These are phyloP conservation scores for Phytophthora palmivora DNA, from an alignment of 352 stramenopile genomes.

Conservation along the genomic window DNA sequence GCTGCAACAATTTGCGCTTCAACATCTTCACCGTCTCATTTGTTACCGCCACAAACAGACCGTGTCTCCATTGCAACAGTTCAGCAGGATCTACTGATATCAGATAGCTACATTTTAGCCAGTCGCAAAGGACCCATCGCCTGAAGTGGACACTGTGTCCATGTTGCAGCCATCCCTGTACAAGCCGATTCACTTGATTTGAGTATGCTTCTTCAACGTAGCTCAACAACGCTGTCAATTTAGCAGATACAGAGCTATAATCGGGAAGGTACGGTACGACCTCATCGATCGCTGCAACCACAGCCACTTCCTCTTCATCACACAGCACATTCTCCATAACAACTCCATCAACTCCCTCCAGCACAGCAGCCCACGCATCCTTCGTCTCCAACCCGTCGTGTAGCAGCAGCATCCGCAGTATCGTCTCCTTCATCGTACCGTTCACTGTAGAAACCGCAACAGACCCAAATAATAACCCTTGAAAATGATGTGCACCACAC, in stretches of 20 bases:
- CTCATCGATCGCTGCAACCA: slow-evolving; percentile 30
- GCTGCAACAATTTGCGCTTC: slow-evolving; percentile 34
- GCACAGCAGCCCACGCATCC: slow-evolving; percentile 26
- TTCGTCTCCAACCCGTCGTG: slow-evolving; percentile 31
- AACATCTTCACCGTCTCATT: slow-evolving; percentile 38
- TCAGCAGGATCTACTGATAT: slow-evolving; percentile 6
- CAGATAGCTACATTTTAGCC: slow-evolving; percentile 33
- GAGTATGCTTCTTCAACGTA: slow-evolving; percentile 37
- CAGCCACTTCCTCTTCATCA: slow-evolving; percentile 3
- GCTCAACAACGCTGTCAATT: slow-evolving; percentile 43
- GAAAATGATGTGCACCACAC: background rate
- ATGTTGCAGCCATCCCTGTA: slow-evolving; percentile 41
- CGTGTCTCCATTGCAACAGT: slow-evolving; percentile 45
- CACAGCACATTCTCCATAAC: background rate
- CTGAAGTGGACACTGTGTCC: slow-evolving; percentile 34
- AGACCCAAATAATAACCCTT: background rate
- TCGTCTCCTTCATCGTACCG: slow-evolving; percentile 4
- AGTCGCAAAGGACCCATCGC: slow-evolving; percentile 45
- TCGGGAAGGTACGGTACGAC: slow-evolving; percentile 58
- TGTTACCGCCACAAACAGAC: slow-evolving; percentile 40
- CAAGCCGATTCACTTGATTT: slow-evolving; percentile 30
- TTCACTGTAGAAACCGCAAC: background rate
- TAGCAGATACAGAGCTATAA: slow-evolving; percentile 42
- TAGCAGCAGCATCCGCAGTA: slow-evolving; percentile 40
- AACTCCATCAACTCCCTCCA: background rate